A percentile compares a stretch with the other conserved stretches of the same genome.
These are phyloP conservation scores for Hygrophila difformis DNA, from an alignment of 257 asterid genomes.

Conservation along the genomic window DNA sequence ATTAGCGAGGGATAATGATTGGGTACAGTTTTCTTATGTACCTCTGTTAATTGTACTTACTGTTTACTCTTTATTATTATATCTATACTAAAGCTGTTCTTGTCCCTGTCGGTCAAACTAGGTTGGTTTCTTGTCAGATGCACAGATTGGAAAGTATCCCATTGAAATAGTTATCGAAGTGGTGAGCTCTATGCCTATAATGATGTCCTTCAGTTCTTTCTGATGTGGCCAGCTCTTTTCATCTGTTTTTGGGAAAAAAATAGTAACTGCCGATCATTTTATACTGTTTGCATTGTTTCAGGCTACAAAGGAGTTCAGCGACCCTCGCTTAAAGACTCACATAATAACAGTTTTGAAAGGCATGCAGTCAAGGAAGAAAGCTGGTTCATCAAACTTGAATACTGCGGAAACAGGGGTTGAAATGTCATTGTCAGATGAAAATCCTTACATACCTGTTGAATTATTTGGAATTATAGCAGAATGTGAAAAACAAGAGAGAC, in stretches of 20 bases:
- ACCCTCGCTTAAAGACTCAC: slow-evolving; percentile 76
- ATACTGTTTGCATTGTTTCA: slow-evolving; percentile 28
- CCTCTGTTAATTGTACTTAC: slow-evolving; percentile 9
- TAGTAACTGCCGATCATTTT: slow-evolving; percentile 16
- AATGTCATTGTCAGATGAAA: slow-evolving; percentile 37
- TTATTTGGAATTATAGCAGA: slow-evolving; percentile 89
- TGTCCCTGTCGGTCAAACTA: slow-evolving; percentile 23
- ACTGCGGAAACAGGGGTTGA: slow-evolving; percentile 35
- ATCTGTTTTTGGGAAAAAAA: slow-evolving; percentile 5
- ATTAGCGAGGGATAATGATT: slow-evolving; percentile 93
- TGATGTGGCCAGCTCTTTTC: not conserved
- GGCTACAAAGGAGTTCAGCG: slow-evolving; percentile 85
- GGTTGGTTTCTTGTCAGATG: slow-evolving; percentile 97
- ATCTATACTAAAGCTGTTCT: slow-evolving; percentile 13
- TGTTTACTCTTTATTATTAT: slow-evolving; percentile 6
- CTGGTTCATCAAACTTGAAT: slow-evolving; percentile 40
- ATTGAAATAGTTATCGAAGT: slow-evolving; percentile 77
- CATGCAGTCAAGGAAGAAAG: slow-evolving; percentile 66
- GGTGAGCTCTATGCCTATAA: slow-evolving; percentile 42
- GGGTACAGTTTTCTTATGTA: slow-evolving; percentile 48
- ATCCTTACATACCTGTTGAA: slow-evolving; percentile 60
- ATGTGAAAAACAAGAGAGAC: slow-evolving; percentile 76
- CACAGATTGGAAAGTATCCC: slow-evolving; percentile 83
- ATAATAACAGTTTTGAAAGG: slow-evolving; percentile 77
- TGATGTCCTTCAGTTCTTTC: slow-evolving; percentile 7